phyloP scores from a whole-genome alignment of 768 basidiomycete species.

The Agrocybe pediades region DNA sequence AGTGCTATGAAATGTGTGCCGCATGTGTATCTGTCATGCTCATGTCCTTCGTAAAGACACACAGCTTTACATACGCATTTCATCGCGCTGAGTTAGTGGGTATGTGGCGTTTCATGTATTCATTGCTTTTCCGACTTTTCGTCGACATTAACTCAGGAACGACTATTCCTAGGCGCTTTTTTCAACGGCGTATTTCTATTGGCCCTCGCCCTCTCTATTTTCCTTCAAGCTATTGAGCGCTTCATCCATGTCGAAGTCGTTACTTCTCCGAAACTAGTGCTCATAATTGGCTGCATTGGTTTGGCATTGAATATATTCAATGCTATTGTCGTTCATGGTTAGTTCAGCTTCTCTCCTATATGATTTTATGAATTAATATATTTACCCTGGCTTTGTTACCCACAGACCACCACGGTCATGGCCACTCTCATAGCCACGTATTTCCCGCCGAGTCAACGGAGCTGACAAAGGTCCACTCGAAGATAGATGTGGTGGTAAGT shows the following conservation, averaged over 20 bases:
- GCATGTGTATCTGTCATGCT: neutral
- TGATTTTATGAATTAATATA: constrained; percentile 1
- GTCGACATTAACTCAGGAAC: neutral
- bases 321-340: constrained; percentile 51
- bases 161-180: constrained; percentile 47
- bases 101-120: constrained; percentile 22
- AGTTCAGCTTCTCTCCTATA: neutral
- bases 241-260: constrained; percentile 50
- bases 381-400: neutral
- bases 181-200: constrained; percentile 58
- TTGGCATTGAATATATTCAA: constrained; percentile 49
- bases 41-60: constrained; percentile 34
- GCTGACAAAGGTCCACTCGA: constrained; percentile 16
- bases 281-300: constrained; percentile 51
- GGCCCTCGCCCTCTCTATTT: constrained; percentile 53
- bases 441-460: constrained; percentile 16
- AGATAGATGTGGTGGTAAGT: constrained; percentile 32
- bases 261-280: constrained; percentile 42
- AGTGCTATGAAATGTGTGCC: neutral
- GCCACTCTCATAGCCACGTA: constrained; percentile 18
- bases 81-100: constrained; percentile 59
- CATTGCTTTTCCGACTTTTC: constrained; percentile 3
- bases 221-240: constrained; percentile 53
- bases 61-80: constrained; percentile 56
- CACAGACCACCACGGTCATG: constrained; percentile 44